Base-by-base conservation (phyloP, 2,329 filamentous ascomycete species). In the Talaromyces rugulosus region DNA sequence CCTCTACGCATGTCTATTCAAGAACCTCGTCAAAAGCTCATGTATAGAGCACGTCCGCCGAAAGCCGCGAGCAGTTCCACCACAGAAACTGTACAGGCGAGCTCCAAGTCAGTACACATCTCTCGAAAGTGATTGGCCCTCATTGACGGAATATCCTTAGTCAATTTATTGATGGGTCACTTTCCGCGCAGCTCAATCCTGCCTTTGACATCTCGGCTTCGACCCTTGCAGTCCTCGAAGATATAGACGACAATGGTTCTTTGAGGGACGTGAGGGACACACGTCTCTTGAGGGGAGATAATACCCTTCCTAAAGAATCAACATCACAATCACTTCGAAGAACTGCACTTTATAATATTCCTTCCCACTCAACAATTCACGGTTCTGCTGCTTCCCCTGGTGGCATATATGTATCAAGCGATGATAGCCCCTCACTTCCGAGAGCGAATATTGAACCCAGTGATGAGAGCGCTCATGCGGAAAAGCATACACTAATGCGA, bases 21-120 rank as follows among this genome's bases (percentile, higher is more conserved):
- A 36, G 77, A 75, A 56, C 76, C 77, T 7, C 74, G 78, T 14
- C 75, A 68, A n/a, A 80, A 80, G 61, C 61, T 81, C 33, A 76
- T 80, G 72, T 80, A 78, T 63, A 70, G 69, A 58, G 75, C 74
- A 27, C 64, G 78, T 34, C 73, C 74, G 9, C 28, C 52, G 18
- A 61, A 52, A 50, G 51, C 59, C 51, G 31, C 58, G 31, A 62
- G 34, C 62, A 52, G 36, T 27, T 50, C 34, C 54, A 58, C 16
- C 3, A 11, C 54, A 16, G 55, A 59, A 18, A 59, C 65, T 54
- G 56, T n/a, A 51, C 66, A 54, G 36, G 34, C 42, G 53, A 60
- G 58, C 11, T 59, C 65, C 60, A 67, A 70, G 72, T 74, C 63
- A 74, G 73, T 75, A 72, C 61, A 65, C 70, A 28, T 52, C 56